Percentiles rank a stretch among this genome's conserved stretches.
phyloP scores from a whole-genome alignment of 768 basidiomycete species.

The Mycena polygramma region DNA sequence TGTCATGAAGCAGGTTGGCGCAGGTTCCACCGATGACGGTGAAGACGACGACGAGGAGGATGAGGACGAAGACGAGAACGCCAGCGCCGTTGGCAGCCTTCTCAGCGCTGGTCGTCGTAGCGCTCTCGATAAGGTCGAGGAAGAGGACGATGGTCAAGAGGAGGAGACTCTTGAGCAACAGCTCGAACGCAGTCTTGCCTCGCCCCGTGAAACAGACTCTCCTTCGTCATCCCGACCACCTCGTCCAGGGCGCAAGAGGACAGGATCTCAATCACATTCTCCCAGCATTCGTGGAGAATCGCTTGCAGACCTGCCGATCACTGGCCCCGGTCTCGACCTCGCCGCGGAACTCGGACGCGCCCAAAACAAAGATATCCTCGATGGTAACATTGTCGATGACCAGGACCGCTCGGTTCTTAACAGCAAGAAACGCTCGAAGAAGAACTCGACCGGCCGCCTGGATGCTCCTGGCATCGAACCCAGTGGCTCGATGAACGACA shows the following conservation, averaged over 20 bases:
- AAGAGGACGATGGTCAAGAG: conserved; percentile 59
- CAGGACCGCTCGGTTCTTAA: conserved; percentile 60
- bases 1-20: conserved; percentile 76
- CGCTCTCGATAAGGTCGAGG: conserved; percentile 74
- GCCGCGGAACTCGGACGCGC: conserved; percentile 94
- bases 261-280: conserved; percentile 64
- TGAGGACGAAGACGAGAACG: conserved; percentile 54
- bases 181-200: conserved; percentile 54
- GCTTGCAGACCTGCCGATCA: conserved; percentile 88
- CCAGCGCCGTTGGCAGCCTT: conserved; percentile 64
- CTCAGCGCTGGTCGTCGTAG: conserved; percentile 69
- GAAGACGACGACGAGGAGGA: conserved; percentile 58
- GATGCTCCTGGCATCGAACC: conserved; percentile 55
- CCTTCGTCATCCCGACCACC: conserved; percentile 55
- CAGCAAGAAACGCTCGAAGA: conserved; percentile 66
- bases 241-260: conserved; percentile 63
- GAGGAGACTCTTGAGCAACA: conserved; percentile 55
- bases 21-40: conserved; percentile 54
- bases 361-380: conserved; percentile 86
- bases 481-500: conserved; percentile 63
- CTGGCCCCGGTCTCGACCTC: conserved; percentile 90
- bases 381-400: conserved; percentile 66
- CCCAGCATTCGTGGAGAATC: conserved; percentile 75
- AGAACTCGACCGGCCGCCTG: conserved; percentile 54
- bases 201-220: conserved; percentile 49